phyloP scores from a whole-genome alignment of 257 asterid genomes.

The Penstemon barbatus region DNA sequence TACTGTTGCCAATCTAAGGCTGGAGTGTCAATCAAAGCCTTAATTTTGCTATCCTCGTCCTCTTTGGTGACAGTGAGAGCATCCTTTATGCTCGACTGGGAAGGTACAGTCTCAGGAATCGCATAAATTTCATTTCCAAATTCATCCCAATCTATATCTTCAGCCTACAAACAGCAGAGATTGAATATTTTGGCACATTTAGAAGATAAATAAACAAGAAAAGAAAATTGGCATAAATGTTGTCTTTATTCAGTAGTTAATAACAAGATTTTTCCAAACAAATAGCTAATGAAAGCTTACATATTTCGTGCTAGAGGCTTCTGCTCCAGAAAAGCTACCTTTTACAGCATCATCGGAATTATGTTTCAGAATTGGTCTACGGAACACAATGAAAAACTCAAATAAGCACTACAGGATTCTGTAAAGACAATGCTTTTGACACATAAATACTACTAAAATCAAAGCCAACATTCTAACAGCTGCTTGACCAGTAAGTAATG shows the following conservation, averaged over 20 bases:
- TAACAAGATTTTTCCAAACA: neutral
- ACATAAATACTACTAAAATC: neutral
- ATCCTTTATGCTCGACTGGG: slow-evolving; percentile 57
- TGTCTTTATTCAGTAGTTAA: no score
- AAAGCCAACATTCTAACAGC: slow-evolving; percentile 18
- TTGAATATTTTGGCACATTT: slow-evolving; percentile 9
- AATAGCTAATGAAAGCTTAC: slow-evolving; percentile 53
- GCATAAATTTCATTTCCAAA: slow-evolving; percentile 91
- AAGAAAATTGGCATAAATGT: no score
- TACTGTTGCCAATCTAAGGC: slow-evolving; percentile 98
- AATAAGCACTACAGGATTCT: slow-evolving; percentile 32
- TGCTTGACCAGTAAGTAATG: slow-evolving; percentile 11
- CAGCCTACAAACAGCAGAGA: slow-evolving; percentile 58
- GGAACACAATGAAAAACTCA: slow-evolving; percentile 37
- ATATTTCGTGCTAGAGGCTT: slow-evolving; percentile 55
- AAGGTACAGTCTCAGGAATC: slow-evolving; percentile 61
- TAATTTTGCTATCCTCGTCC: slow-evolving; percentile 93
- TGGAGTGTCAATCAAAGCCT: slow-evolving; percentile 90
- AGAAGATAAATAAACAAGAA: slow-evolving; percentile 11
- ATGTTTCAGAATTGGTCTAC: slow-evolving; percentile 65
- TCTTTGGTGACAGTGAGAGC: slow-evolving; percentile 68
- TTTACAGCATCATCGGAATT: slow-evolving; percentile 55
- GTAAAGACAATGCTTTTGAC: neutral
- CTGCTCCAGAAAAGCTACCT: slow-evolving; percentile 56
- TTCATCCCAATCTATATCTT: slow-evolving; percentile 86